Evolutionary conservation across 768 basidiomycete species (phyloP).

Genomic region (Suillus lakei): DNA sequence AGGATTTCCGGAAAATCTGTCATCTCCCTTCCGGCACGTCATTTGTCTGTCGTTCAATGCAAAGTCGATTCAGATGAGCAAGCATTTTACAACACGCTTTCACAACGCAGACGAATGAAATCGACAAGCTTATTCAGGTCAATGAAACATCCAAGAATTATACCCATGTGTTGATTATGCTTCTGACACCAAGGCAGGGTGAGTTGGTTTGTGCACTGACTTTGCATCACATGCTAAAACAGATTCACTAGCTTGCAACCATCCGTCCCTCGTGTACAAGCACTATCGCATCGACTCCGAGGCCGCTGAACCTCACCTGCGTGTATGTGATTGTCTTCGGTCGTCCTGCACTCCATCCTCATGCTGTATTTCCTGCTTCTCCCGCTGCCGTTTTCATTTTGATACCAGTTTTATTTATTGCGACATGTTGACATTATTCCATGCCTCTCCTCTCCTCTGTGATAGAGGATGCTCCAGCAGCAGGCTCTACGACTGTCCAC

Average conservation of each 20-base stretch:
- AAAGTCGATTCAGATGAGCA: constrained; percentile 77
- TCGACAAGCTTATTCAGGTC: constrained; percentile 68
- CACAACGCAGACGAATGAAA: constrained; percentile 62
- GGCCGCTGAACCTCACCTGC: constrained; percentile 72
- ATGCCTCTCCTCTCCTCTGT: constrained; percentile 25
- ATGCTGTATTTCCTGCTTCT: too few species aligned
- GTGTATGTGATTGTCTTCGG: too few species aligned
- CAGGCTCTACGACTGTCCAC: constrained; percentile 48
- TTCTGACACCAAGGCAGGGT: constrained; percentile 92
- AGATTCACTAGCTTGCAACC: constrained; percentile 75
- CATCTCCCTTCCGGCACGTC: constrained; percentile 78
- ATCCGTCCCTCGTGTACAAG: constrained; percentile 80
- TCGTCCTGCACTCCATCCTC: too few species aligned
- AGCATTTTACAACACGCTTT: constrained; percentile 77
- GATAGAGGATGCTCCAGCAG: constrained; percentile 22
- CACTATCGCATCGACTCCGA: constrained; percentile 77
- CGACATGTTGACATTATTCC: too few species aligned
- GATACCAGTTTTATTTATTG: too few species aligned
- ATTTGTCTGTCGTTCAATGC: constrained; percentile 74
- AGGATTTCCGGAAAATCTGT: constrained; percentile 81
- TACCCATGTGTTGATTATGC: constrained; percentile 69
- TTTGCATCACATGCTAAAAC: constrained; percentile 7
- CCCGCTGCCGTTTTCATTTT: too few species aligned
- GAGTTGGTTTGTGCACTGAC: constrained; percentile 20
- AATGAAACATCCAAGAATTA: constrained; percentile 60